Conservation (phyloP, 768 basidiomycete species). For the Ephemerocybe angulata region DNA sequence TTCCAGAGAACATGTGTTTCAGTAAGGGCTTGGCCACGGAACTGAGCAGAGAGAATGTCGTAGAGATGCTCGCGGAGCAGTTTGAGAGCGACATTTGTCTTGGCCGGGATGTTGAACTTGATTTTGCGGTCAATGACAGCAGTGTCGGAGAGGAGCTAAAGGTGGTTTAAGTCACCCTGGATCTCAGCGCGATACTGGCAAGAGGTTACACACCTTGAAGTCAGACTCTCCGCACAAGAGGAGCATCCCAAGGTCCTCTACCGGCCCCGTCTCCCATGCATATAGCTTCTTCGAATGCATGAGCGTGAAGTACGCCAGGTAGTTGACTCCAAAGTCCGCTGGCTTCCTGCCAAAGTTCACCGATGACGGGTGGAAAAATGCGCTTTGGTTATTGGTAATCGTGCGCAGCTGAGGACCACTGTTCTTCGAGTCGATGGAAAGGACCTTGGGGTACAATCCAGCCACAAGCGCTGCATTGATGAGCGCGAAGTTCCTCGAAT, state of each 20-base stretch:
- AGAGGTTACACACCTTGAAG: slow-evolving; percentile 58
- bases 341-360: slow-evolving; percentile 77
- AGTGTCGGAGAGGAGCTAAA: slow-evolving; percentile 67
- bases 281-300: slow-evolving; percentile 95
- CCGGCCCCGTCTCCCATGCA: slow-evolving; percentile 89
- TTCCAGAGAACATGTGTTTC: slow-evolving; percentile 69
- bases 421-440: slow-evolving; percentile 58
- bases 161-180: neutral
- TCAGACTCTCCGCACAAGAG: slow-evolving; percentile 89
- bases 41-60: slow-evolving; percentile 57
- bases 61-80: slow-evolving; percentile 63
- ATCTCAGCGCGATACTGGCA: too few species aligned
- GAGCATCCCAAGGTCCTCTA: slow-evolving; percentile 77
- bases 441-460: slow-evolving; percentile 88
- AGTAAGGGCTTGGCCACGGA: slow-evolving; percentile 57
- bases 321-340: slow-evolving; percentile 67
- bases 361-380: slow-evolving; percentile 85
- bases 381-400: slow-evolving; percentile 74
- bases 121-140: slow-evolving; percentile 83
- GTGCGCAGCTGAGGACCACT: slow-evolving; percentile 77
- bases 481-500: slow-evolving; percentile 61
- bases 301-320: slow-evolving; percentile 83
- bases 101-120: slow-evolving; percentile 65
- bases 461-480: slow-evolving; percentile 81
- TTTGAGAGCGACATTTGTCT: slow-evolving; percentile 77